Evolutionary conservation across 2,329 filamentous ascomycete genomes (phyloP), one percentile per base, ranked within the genome.

Genomic region (Orbilia brochopaga): DNA sequence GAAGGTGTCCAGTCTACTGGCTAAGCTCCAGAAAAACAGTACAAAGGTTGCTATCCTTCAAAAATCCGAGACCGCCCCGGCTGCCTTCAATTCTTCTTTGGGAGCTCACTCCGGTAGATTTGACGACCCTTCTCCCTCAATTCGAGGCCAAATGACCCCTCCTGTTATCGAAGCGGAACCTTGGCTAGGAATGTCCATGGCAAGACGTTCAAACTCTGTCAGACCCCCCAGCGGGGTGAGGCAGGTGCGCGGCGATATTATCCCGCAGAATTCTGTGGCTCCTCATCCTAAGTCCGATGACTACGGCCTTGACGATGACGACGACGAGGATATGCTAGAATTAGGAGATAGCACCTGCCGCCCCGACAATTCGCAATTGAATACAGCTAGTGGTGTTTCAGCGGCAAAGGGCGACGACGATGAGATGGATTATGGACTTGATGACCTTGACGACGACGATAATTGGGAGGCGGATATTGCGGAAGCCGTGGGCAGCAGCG

Each of bases 301-400:
- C 55, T 83, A 66, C 35, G 72, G 79, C 27, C 78, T 86, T 66
- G 85, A 88, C 75, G 86, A 88, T 48, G 85, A 87, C 42, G 70
- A 74, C 46, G 60, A 69, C 35, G 70, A 74, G 15, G 67, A 65
- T 27, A 65, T 72, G 60, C 57, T 72, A 40, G 60, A 65, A 24
- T 51, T 72, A 17, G 27, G 60, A 13, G 67, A 72, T 4, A 53
- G 67, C 15, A 65, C 58, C 0, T 40, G 58, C n/a, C 60, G 55
- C 7, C 35, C 37, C 23, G 24, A 17, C 10, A 42, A 65, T 21
- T 11, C 24, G 30, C 13, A 8, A 40, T 30, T 46, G 37, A n/a
- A n/a, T n/a, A n/a, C n/a, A n/a, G n/a, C n/a, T n/a, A n/a, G n/a
- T n/a, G n/a, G n/a, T n/a, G n/a, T n/a, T n/a, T n/a, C n/a, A n/a